phyloP scores from a whole-genome alignment of 129 eudicot genomes.

The Centella asiatica region DNA sequence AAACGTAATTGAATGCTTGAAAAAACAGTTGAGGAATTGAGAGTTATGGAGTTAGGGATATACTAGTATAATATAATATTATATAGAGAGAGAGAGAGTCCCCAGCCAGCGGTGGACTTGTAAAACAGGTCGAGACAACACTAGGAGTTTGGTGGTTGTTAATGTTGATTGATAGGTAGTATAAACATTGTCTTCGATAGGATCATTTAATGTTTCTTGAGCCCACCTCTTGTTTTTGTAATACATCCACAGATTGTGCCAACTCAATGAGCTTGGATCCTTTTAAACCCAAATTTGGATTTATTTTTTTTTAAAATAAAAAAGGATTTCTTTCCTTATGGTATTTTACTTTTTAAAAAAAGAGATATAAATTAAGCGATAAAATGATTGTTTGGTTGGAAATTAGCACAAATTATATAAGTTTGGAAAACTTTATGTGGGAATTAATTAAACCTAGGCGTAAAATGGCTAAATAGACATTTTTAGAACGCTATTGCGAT shows the following conservation, averaged over 20 bases:
- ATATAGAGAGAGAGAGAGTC: neutral
- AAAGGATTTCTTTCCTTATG: too few relatives aligned
- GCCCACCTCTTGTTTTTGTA: neutral
- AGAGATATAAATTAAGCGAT: too few relatives aligned
- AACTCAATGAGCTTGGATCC: neutral
- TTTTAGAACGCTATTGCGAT: too few relatives aligned
- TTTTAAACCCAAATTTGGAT: neutral
- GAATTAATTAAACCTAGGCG: too few relatives aligned
- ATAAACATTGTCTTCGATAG: neutral
- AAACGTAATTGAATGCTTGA: slow-evolving; percentile 2
- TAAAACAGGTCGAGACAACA: neutral
- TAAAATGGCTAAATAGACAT: too few relatives aligned
- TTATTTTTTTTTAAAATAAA: too few relatives aligned
- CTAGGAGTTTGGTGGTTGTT: neutral
- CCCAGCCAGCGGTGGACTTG: too few relatives aligned
- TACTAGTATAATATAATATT: neutral
- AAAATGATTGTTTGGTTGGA: too few relatives aligned
- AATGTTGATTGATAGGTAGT: neutral
- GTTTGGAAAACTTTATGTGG: too few relatives aligned
- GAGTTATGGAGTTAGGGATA: neutral
- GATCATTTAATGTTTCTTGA: neutral
- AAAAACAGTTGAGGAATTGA: neutral
- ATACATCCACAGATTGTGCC: neutral
- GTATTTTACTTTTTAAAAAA: too few relatives aligned
- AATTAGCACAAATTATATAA: too few relatives aligned